Evolutionary conservation across 2,329 filamentous ascomycete genomes (phyloP).

Genomic region (Claviceps sp.): DNA sequence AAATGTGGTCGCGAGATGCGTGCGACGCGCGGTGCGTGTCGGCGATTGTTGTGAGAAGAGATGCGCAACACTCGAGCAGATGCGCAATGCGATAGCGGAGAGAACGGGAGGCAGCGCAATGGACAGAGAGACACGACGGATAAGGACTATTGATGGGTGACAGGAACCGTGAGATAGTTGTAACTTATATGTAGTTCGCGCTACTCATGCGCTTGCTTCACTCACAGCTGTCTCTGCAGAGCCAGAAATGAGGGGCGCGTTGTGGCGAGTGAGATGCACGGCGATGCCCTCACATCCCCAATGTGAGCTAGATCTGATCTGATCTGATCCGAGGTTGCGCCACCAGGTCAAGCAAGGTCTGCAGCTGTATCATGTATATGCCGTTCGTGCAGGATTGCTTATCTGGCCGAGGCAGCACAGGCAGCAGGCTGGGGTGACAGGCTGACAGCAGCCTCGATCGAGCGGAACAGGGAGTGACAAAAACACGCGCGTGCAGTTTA

Average conservation of each 20-base stretch:
- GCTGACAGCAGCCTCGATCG: neutral
- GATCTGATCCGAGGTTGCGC: neutral
- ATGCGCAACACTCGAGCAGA: neutral
- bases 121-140: neutral
- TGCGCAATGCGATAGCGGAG: neutral
- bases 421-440: neutral
- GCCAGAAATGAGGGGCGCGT: neutral
- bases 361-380: neutral
- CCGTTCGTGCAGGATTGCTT: neutral
- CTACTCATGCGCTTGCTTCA: neutral
- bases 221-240: neutral
- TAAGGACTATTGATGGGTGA: neutral
- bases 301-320: conserved; percentile 1
- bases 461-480: neutral
- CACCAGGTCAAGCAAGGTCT: neutral
- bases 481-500: neutral
- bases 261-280: conserved; percentile 1
- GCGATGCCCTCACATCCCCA: conserved; percentile 2
- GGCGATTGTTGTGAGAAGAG: neutral
- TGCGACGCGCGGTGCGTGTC: neutral
- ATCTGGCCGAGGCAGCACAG: neutral
- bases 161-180: neutral
- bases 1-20: neutral
- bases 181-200: neutral
- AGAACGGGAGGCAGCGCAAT: neutral